These are phyloP conservation scores for Paecilomyces sp. DNA, from an alignment of 2,329 filamentous ascomycete genomes.

Conservation along the genomic window DNA sequence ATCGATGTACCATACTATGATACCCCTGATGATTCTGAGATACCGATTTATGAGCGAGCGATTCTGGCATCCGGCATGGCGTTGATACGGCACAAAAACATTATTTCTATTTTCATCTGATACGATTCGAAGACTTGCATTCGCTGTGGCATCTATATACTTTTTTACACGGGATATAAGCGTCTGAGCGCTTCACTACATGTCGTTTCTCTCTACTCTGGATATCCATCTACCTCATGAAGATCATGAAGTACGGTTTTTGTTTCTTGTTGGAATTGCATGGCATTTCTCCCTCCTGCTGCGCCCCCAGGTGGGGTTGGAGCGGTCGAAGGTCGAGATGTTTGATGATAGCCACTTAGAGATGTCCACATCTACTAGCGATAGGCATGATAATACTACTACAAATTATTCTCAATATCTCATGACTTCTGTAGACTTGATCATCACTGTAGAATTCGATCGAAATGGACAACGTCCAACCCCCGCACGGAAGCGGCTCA, in stretches of 20 bases:
- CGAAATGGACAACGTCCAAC: not conserved
- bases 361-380: not conserved
- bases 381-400: not conserved
- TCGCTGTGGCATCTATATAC: not conserved
- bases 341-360: not conserved
- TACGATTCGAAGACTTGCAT: no score
- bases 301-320: not conserved
- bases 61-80: not conserved
- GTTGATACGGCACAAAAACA: not conserved
- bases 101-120: not conserved
- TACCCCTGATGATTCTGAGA: constrained; percentile 3
- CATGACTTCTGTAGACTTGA: not conserved
- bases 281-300: not conserved
- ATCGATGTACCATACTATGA: constrained; percentile 6
- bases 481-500: not conserved
- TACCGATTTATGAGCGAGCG: not conserved
- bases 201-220: not conserved
- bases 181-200: not conserved
- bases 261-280: not conserved
- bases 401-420: not conserved
- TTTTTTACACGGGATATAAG: not conserved
- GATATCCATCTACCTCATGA: not conserved
- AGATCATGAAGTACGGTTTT: not conserved
- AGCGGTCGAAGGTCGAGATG: not conserved
- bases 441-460: not conserved